These are phyloP conservation scores for Phaeotremella skinneri DNA, from an alignment of 768 basidiomycete genomes.

Conservation along the genomic window DNA sequence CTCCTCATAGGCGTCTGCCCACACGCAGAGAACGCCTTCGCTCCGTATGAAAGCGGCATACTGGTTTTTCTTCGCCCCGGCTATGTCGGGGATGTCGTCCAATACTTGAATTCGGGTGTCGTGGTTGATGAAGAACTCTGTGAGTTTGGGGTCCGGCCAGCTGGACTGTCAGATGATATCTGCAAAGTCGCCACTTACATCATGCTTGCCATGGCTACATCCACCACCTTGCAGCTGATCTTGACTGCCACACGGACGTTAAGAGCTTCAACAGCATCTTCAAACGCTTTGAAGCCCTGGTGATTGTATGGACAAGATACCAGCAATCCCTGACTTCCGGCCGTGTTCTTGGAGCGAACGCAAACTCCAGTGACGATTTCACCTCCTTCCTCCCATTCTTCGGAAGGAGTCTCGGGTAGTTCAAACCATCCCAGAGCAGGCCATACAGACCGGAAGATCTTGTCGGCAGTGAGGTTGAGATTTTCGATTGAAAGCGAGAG, in stretches of 20 bases:
- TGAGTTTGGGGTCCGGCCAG: slow-evolving; percentile 8
- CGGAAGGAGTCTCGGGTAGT: not conserved
- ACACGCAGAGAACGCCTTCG: slow-evolving; percentile 76
- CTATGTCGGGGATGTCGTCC: slow-evolving; percentile 69
- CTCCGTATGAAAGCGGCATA: slow-evolving; percentile 81
- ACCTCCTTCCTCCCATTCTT: not conserved
- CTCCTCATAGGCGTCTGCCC: slow-evolving; percentile 73
- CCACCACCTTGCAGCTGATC: slow-evolving; percentile 59
- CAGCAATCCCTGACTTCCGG: slow-evolving; percentile 50
- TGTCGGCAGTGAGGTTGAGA: slow-evolving; percentile 22
- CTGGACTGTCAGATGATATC: not conserved
- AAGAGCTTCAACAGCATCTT: slow-evolving; percentile 67
- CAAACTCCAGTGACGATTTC: slow-evolving; percentile 15
- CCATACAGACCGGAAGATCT: slow-evolving; percentile 14
- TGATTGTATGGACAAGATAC: slow-evolving; percentile 77
- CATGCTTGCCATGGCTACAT: slow-evolving; percentile 21
- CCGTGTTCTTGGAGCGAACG: slow-evolving; percentile 12
- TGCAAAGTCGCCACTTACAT: slow-evolving; percentile 59
- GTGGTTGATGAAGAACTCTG: slow-evolving; percentile 57
- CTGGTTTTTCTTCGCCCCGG: slow-evolving; percentile 76
- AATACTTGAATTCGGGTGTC: slow-evolving; percentile 79
- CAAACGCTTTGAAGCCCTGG: slow-evolving; percentile 69
- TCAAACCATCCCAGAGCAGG: slow-evolving; percentile 18
- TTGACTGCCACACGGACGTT: slow-evolving; percentile 74
- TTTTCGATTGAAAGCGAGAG: slow-evolving; percentile 17